phyloP scores from a whole-genome alignment of 2,329 filamentous ascomycete genomes.

The Cladophialophora chaetospira region DNA sequence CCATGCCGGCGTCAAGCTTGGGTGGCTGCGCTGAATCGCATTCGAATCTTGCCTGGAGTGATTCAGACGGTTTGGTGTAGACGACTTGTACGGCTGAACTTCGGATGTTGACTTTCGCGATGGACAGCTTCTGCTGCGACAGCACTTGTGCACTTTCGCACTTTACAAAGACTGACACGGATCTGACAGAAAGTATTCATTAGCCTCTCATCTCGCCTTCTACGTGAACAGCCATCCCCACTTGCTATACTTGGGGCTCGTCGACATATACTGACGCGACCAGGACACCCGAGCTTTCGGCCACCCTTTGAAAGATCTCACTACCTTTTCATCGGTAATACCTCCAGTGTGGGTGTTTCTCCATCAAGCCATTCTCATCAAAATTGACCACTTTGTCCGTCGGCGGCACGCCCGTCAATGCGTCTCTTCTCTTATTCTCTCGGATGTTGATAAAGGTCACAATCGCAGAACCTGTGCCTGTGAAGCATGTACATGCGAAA shows the following conservation, averaged over 20 bases:
- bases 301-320: too few relatives aligned
- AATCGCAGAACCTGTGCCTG: constrained; percentile 13
- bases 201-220: too few relatives aligned
- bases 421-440: constrained; percentile 16
- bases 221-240: too few relatives aligned
- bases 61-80: not conserved
- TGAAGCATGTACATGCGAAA: constrained; percentile 18
- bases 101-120: too few relatives aligned
- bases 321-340: constrained; percentile 10
- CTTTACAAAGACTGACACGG: too few relatives aligned
- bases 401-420: constrained; percentile 8
- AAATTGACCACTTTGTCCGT: constrained; percentile 17
- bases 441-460: constrained; percentile 18
- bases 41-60: not conserved
- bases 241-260: too few relatives aligned
- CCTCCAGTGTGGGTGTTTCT: constrained; percentile 22
- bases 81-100: too few relatives aligned
- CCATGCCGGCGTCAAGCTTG: constrained; percentile 20
- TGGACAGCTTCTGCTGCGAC: too few relatives aligned
- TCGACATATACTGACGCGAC: too few relatives aligned
- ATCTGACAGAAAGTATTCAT: too few relatives aligned
- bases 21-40: not conserved
- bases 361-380: constrained; percentile 22
- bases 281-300: too few relatives aligned
- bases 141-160: too few relatives aligned